Evolutionary conservation across 176 grass and related monocot genomes (phyloP), one percentile per base, ranked within the genome.

Genomic region (Eleusine indica): DNA sequence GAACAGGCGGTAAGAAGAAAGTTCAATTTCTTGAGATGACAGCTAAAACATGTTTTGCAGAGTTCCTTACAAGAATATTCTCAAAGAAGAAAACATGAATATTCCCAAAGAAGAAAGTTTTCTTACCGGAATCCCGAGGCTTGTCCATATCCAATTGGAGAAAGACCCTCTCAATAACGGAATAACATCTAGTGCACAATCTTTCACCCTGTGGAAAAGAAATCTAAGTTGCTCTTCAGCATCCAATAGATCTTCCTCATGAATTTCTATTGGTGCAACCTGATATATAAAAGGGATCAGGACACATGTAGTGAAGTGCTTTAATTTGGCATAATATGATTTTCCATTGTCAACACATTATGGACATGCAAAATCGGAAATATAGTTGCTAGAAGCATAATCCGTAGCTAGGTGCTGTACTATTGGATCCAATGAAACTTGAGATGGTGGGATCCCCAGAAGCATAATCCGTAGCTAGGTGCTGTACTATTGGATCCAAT

Each of bases 221-320:
- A 91, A 95, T 40, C 84, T 89, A 69, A 98, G 80, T 87, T 98
- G 95, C 47, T 89, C 90, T 90, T 98, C 95, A 66, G 91, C 95
- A 91, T 98, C 95, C 64, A 91, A 82, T 67, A 95, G 68, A 91
- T 88, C 86, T 85, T 98, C 95, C 79, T 89, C 75, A 46, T 98
- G 95, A 86, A 95, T 93, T 91, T 98, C 95, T 44, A 95, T 93
- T 83, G 95, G 95, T 85, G 93, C 86, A 89, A 98, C 88, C 95
- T 98, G 91, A 76, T 83, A 82, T 58, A 78, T 66, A 1, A 85
- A 57, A 75, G 21, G 10, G 22, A 80, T 83, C 54, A 82, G 43
- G 47, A 80, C 72, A 69, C 32, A 80, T 40, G 18, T 12, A 16
- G 47, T 25, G n/a, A 56, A 67, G 68, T 80, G 37, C 43, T 43